These are phyloP conservation scores for Termitomyces titanicus DNA, from an alignment of 768 basidiomycete genomes.

Conservation along the genomic window DNA sequence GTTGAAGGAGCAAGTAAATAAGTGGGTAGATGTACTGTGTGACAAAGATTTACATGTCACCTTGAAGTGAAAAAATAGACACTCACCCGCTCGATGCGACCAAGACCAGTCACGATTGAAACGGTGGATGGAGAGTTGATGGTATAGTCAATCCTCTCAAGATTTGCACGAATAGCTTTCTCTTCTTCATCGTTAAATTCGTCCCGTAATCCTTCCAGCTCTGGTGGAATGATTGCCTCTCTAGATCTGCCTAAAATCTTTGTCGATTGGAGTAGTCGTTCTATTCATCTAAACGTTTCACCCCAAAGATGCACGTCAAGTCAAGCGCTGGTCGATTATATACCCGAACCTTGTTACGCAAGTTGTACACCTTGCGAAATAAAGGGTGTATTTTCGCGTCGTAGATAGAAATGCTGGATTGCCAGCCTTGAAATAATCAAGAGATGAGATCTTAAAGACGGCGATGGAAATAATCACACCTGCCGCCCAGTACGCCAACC, in stretches of 20 bases:
- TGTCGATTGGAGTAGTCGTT: neutral
- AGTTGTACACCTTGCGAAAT: neutral
- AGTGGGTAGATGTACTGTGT: slow-evolving; percentile 4
- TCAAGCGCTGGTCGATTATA: neutral
- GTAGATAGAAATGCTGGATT: neutral
- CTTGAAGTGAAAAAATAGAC: too few relatives aligned
- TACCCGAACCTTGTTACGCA: neutral
- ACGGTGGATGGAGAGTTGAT: neutral
- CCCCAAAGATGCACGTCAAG: neutral
- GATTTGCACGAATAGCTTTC: neutral
- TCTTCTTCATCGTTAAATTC: neutral
- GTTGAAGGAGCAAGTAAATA: slow-evolving; percentile 1
- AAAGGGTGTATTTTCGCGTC: neutral
- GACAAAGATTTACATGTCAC: neutral
- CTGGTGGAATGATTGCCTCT: neutral
- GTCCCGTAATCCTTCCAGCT: neutral
- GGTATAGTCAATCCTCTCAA: neutral
- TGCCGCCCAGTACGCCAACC: slow-evolving; percentile 1
- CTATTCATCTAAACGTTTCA: neutral
- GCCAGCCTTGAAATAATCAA: neutral
- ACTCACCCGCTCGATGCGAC: neutral
- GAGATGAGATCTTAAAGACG: neutral
- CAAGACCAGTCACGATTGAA: neutral
- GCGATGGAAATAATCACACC: neutral
- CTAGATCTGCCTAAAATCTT: neutral